Percentiles rank a stretch among this genome's conserved stretches.
Evolutionary conservation across 352 stramenopile genomes (phyloP).

Genomic region (Phytophthora litchii): DNA sequence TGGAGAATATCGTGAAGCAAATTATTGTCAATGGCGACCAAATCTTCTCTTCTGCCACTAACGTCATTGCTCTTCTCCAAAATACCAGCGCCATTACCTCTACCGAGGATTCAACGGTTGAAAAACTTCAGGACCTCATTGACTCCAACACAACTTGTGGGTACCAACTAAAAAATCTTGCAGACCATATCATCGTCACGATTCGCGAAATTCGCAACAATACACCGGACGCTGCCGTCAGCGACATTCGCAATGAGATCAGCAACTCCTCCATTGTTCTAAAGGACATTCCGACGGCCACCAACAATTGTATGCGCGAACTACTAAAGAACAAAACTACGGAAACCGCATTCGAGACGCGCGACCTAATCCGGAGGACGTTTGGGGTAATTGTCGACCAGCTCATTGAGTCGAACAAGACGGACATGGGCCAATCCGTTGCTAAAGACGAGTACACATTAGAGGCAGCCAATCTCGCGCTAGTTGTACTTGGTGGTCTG

Average conservation of each 20-base stretch:
- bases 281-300: conserved; percentile 33
- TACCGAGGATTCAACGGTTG: conserved; percentile 22
- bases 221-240: conserved; percentile 8
- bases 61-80: conserved; percentile 26
- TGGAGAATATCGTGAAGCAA: conserved; percentile 35
- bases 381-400: conserved; percentile 37
- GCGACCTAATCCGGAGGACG: conserved; percentile 35
- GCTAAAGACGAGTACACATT: conserved; percentile 36
- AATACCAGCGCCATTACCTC: conserved; percentile 18
- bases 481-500: conserved; percentile 38
- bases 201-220: conserved; percentile 25
- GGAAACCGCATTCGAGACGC: conserved; percentile 33
- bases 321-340: conserved; percentile 23
- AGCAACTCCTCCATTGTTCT: conserved; percentile 31
- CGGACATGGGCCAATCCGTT: conserved; percentile 20
- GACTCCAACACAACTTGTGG: conserved; percentile 39
- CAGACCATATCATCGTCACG: conserved; percentile 29
- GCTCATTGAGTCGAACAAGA: conserved; percentile 24
- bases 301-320: conserved; percentile 41
- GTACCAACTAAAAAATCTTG: conserved; percentile 39
- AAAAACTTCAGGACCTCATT: conserved; percentile 35
- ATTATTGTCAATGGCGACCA: conserved; percentile 31
- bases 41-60: conserved; percentile 29
- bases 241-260: conserved; percentile 36
- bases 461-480: conserved; percentile 36